These are phyloP conservation scores for Botrytis paeoniae DNA, from an alignment of 2,329 filamentous ascomycete species.

Conservation along the genomic window DNA sequence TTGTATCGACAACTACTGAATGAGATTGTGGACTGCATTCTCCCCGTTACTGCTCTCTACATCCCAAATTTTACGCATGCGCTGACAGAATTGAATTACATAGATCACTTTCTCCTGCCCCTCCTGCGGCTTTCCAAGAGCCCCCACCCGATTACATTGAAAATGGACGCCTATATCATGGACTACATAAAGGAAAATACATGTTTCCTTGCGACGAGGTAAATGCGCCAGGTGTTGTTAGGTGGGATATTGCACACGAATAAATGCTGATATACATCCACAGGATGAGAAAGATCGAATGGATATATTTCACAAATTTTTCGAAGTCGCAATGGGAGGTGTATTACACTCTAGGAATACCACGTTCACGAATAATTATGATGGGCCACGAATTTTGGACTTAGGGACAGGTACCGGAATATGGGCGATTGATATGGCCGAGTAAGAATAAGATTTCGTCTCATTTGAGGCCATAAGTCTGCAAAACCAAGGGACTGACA, in stretches of 20 bases:
- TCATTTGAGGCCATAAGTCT: not conserved
- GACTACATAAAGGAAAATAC: slow-evolving; percentile 66
- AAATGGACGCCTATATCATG: slow-evolving; percentile 69
- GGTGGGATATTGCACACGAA: not conserved
- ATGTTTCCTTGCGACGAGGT: slow-evolving; percentile 76
- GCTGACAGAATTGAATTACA: slow-evolving; percentile 24
- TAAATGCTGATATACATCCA: slow-evolving; percentile 22
- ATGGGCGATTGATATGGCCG: slow-evolving; percentile 84
- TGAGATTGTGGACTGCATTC: not conserved
- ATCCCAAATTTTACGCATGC: not conserved
- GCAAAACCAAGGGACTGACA: slow-evolving; percentile 10
- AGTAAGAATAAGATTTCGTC: slow-evolving; percentile 49
- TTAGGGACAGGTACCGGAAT: slow-evolving; percentile 86
- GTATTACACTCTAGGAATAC: slow-evolving; percentile 43
- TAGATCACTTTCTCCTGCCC: slow-evolving; percentile 23
- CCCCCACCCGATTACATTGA: slow-evolving; percentile 49
- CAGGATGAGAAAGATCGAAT: slow-evolving; percentile 72
- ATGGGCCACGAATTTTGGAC: slow-evolving; percentile 52
- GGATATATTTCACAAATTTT: slow-evolving; percentile 79
- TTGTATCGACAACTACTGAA: not conserved
- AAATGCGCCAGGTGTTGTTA: slow-evolving; percentile 28
- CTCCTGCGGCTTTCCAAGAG: slow-evolving; percentile 10
- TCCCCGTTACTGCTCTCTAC: not conserved
- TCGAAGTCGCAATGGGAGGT: slow-evolving; percentile 59
- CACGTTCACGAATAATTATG: slow-evolving; percentile 31